These are phyloP conservation scores for Starmera pachycereana DNA, from an alignment of 805 yeast species.

Conservation along the genomic window DNA sequence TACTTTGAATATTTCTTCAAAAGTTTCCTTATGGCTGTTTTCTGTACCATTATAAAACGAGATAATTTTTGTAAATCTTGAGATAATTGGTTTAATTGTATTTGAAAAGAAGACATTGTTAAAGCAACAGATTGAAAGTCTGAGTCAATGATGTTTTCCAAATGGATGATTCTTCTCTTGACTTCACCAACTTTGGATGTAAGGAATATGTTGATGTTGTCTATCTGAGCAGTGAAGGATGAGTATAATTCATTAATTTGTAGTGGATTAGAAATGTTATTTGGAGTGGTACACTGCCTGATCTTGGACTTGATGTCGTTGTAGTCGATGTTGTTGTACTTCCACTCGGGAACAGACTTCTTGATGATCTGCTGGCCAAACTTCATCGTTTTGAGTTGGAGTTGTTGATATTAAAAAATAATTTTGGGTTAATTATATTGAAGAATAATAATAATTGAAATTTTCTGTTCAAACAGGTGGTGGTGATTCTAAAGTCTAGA, in stretches of 20 bases:
- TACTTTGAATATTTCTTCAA: conserved; percentile 56
- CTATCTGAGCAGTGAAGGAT: conserved; percentile 48
- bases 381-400: conserved; percentile 48
- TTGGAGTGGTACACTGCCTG: conserved; percentile 32
- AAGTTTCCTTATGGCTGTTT: conserved; percentile 62
- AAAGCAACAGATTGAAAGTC: no score
- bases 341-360: conserved; percentile 85
- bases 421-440: no score
- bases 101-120: conserved; percentile 4
- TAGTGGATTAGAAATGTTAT: neutral
- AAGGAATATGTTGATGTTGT: conserved; percentile 49
- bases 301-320: conserved; percentile 64
- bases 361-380: conserved; percentile 70
- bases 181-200: conserved; percentile 61
- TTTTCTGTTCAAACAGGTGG: no score
- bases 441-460: no score
- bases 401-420: no score
- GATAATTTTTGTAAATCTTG: conserved; percentile 52
- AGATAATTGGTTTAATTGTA: conserved; percentile 32
- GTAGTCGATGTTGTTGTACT: conserved; percentile 72
- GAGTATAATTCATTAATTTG: conserved; percentile 24
- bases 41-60: conserved; percentile 64
- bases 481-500: no score
- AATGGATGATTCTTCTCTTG: conserved; percentile 34
- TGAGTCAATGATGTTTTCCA: conserved; percentile 23